phyloP scores from a whole-genome alignment of 2,329 filamentous ascomycete species.

The Aureobasidium sp. region DNA sequence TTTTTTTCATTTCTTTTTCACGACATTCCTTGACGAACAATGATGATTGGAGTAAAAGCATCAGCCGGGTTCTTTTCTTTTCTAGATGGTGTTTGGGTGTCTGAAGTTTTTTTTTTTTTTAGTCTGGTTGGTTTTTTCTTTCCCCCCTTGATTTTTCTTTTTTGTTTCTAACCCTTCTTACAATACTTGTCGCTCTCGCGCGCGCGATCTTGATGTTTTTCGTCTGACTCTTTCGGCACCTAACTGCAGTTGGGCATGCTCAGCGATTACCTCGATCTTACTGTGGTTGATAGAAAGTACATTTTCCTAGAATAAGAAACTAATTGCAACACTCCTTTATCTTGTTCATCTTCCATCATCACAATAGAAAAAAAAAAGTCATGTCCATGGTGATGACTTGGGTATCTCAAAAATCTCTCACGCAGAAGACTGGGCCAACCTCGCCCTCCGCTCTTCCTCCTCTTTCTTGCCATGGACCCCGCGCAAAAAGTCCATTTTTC shows the following conservation, averaged over 20 bases:
- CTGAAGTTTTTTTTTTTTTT: neutral
- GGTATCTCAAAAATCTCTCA: neutral
- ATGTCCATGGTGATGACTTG: neutral
- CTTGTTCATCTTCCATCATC: neutral
- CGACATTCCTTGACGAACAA: slow-evolving; percentile 1
- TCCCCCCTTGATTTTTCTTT: neutral
- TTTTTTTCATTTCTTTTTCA: neutral
- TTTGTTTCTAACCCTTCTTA: neutral
- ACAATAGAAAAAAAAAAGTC: too few relatives aligned
- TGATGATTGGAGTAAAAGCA: neutral
- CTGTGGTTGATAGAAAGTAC: neutral
- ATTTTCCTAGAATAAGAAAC: neutral
- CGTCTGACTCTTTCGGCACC: too few relatives aligned
- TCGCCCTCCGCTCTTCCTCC: slow-evolving; percentile 47
- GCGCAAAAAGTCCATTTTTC: slow-evolving; percentile 56
- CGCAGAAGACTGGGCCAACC: slow-evolving; percentile 24
- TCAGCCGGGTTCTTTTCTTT: neutral
- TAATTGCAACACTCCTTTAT: slow-evolving; percentile 1
- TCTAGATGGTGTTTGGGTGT: neutral
- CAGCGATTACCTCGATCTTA: too few relatives aligned
- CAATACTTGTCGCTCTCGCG: too few relatives aligned
- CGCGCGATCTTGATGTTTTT: too few relatives aligned
- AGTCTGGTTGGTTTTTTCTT: too few relatives aligned
- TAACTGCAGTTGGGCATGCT: too few relatives aligned
- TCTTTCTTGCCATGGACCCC: slow-evolving; percentile 51